A percentile compares a stretch with the other conserved stretches of the same genome.
Evolutionary conservation across 2,329 filamentous ascomycete genomes (phyloP).

Genomic region (Diaporthe citrichinensis): DNA sequence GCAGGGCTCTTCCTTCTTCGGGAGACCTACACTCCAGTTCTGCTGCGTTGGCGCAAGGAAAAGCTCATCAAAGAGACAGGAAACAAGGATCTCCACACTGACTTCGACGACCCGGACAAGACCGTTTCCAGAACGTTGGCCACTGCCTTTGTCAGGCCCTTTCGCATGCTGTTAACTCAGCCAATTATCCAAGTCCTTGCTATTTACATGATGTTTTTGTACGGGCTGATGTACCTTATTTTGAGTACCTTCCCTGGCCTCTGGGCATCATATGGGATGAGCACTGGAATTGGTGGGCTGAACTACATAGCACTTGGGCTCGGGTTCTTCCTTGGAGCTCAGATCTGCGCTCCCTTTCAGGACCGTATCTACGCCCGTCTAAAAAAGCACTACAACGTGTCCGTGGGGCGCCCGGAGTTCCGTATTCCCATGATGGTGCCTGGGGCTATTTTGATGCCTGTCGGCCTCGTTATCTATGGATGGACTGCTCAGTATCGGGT

Average conservation of each 20-base stretch:
- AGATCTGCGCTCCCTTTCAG: constrained; percentile 58
- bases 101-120: constrained; percentile 64
- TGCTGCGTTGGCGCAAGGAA: constrained; percentile 67
- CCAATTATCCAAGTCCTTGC: constrained; percentile 66
- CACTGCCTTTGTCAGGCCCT: constrained; percentile 61
- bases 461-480: constrained; percentile 61
- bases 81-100: constrained; percentile 62
- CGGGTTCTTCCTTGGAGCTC: constrained; percentile 55
- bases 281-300: constrained; percentile 52
- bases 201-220: constrained; percentile 65
- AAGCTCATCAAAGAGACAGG: constrained; percentile 71
- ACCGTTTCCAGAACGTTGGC: constrained; percentile 52
- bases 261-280: constrained; percentile 57
- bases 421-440: constrained; percentile 68
- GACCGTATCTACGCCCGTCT: constrained; percentile 61
- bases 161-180: constrained; percentile 65
- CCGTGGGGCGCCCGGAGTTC: constrained; percentile 56
- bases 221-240: constrained; percentile 66
- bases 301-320: constrained; percentile 55
- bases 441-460: constrained; percentile 60
- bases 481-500: constrained; percentile 59
- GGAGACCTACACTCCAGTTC: constrained; percentile 76
- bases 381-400: constrained; percentile 54
- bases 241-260: constrained; percentile 64
- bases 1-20: constrained; percentile 71